Percentiles rank a stretch among this genome's conserved stretches.
phyloP scores from a whole-genome alignment of 192 early-diverging fungal genomes.

The Coemansia erecta region DNA sequence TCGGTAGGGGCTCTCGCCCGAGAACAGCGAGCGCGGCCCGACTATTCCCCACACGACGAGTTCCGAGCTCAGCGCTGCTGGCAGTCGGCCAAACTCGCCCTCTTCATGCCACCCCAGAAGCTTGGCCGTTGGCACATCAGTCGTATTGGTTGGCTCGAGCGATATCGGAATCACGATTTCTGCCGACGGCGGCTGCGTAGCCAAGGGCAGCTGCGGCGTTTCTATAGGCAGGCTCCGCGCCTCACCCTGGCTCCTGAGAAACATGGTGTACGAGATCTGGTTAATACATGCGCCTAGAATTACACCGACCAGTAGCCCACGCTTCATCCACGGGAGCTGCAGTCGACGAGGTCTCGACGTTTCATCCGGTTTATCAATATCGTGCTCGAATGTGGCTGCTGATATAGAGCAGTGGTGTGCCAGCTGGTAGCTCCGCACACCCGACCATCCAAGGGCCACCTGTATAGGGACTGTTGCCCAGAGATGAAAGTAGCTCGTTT shows the following conservation, averaged over 20 bases:
- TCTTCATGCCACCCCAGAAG: constrained; percentile 47
- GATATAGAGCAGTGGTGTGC: constrained; percentile 26
- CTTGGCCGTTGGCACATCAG: not conserved
- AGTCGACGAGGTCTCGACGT: not conserved
- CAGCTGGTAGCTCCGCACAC: constrained; percentile 48
- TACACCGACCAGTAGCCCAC: constrained; percentile 40
- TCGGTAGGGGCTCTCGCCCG: constrained; percentile 34
- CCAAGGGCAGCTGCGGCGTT: not conserved
- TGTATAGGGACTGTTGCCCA: constrained; percentile 48
- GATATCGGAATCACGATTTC: constrained; percentile 2
- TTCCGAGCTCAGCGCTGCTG: constrained; percentile 48
- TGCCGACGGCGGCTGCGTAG: constrained; percentile 9
- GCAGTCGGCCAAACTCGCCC: constrained; percentile 42
- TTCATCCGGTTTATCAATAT: not conserved
- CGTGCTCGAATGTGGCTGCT: not conserved
- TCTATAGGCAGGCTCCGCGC: not conserved
- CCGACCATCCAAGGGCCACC: constrained; percentile 47
- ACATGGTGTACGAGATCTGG: constrained; percentile 26
- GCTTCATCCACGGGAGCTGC: constrained; percentile 39
- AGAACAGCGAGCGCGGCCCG: constrained; percentile 38
- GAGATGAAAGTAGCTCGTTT: constrained; percentile 49
- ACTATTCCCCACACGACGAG: constrained; percentile 51
- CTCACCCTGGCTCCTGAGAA: not conserved
- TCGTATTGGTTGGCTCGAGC: constrained; percentile 11
- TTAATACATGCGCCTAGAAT: constrained; percentile 48